Conservation (phyloP, 371 early-diverging fungal species). For the Lichtheimia ornata region DNA sequence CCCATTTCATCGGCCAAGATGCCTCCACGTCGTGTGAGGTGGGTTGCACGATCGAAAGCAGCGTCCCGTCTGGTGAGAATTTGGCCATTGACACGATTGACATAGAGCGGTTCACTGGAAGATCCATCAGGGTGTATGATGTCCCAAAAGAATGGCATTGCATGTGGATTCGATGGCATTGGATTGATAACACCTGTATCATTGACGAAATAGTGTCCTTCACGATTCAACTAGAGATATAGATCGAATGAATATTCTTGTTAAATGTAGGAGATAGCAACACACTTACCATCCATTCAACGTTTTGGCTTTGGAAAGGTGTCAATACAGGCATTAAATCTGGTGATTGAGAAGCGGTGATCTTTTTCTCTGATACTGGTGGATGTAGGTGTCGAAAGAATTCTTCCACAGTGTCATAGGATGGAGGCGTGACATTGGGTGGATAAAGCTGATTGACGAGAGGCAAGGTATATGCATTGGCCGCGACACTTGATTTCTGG, state of each 20-base stretch:
- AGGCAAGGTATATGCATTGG: background rate
- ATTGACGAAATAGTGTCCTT: slow-evolving; percentile 22
- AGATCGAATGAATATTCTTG: background rate
- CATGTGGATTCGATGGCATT: background rate
- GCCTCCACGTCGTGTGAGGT: slow-evolving; percentile 37
- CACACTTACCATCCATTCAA: slow-evolving; percentile 37
- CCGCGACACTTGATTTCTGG: background rate
- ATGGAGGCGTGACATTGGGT: background rate
- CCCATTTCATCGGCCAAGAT: slow-evolving; percentile 60
- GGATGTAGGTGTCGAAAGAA: slow-evolving; percentile 36
- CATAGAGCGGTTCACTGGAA: slow-evolving; percentile 7
- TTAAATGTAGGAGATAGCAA: background rate
- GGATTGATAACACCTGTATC: background rate
- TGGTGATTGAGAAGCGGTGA: slow-evolving; percentile 12
- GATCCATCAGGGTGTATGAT: background rate
- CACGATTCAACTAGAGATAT: slow-evolving; percentile 13
- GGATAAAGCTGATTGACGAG: slow-evolving; percentile 10
- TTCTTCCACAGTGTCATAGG: slow-evolving; percentile 14
- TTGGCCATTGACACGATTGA: slow-evolving; percentile 17
- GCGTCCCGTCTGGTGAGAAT: background rate
- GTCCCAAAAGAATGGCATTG: slow-evolving; percentile 23
- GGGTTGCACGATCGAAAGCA: slow-evolving; percentile 1
- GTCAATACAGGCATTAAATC: slow-evolving; percentile 19
- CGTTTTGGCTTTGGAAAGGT: slow-evolving; percentile 44
- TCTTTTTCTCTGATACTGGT: slow-evolving; percentile 9